phyloP scores from a whole-genome alignment of 352 stramenopile genomes.

The Phytophthora pseudosyringae region DNA sequence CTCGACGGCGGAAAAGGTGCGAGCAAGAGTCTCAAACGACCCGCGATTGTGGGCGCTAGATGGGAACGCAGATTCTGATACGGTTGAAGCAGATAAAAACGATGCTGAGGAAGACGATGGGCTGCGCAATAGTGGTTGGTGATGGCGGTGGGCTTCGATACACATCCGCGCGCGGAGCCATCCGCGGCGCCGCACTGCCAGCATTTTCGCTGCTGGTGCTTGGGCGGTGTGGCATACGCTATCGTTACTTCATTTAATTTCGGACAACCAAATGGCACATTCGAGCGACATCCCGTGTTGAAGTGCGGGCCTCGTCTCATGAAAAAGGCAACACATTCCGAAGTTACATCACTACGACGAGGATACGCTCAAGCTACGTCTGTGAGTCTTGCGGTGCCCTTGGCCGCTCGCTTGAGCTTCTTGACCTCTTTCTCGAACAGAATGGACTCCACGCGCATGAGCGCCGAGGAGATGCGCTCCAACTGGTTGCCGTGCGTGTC shows the following conservation, averaged over 20 bases:
- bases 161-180: constrained; percentile 7
- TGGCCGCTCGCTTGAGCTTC: constrained; percentile 5
- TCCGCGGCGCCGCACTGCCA: constrained; percentile 7
- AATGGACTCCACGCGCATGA: constrained; percentile 74
- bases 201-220: constrained; percentile 5
- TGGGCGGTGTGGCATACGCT: too few species aligned
- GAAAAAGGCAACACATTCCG: background rate
- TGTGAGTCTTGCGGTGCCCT: constrained; percentile 5
- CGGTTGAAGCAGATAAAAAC: constrained; percentile 8
- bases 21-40: constrained; percentile 53
- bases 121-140: background rate
- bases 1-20: constrained; percentile 63
- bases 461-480: constrained; percentile 67
- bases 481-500: constrained; percentile 69
- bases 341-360: background rate
- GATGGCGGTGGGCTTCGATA: background rate
- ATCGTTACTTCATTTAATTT: too few species aligned
- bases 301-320: constrained; percentile 17
- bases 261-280: too few species aligned
- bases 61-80: background rate
- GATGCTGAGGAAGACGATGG: constrained; percentile 9
- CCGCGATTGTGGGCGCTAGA: constrained; percentile 6
- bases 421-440: constrained; percentile 43
- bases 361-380: constrained; percentile 9
- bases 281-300: background rate